A percentile compares a stretch with the other conserved stretches of the same genome.
Evolutionary conservation across 2,329 filamentous ascomycete species (phyloP).

Genomic region (Juglanconis sp.): DNA sequence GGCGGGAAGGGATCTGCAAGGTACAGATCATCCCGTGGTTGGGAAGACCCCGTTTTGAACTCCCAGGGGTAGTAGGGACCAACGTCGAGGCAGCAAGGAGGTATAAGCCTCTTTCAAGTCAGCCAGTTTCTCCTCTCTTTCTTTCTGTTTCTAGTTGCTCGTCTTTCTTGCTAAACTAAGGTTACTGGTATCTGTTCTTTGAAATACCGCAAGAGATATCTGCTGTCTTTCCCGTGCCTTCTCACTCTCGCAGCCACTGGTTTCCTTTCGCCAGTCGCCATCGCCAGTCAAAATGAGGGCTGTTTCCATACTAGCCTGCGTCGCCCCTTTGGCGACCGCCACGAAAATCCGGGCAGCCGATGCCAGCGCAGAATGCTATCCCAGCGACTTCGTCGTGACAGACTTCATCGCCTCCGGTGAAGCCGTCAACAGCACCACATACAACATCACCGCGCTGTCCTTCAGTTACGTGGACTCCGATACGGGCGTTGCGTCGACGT

Average conservation of each 20-base stretch:
- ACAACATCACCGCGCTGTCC: conserved; percentile 32
- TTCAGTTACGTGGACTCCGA: conserved; percentile 40
- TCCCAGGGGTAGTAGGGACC: conserved; percentile 4
- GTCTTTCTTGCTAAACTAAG: background rate
- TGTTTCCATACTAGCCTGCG: conserved; percentile 4
- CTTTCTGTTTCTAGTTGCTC: background rate
- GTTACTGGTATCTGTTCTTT: background rate
- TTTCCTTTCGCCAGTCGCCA: background rate
- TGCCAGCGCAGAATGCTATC: conserved; percentile 24
- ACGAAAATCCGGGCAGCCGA: background rate
- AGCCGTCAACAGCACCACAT: conserved; percentile 24
- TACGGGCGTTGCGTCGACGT: conserved; percentile 39
- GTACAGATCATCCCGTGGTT: background rate
- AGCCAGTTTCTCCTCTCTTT: background rate
- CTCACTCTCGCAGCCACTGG: background rate
- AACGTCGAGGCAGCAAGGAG: background rate
- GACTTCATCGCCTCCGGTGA: conserved; percentile 30
- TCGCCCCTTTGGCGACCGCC: conserved; percentile 14
- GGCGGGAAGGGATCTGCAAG: conserved; percentile 8
- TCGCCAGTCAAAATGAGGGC: conserved; percentile 8
- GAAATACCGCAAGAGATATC: background rate
- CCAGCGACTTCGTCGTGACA: conserved; percentile 35
- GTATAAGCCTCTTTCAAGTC: background rate
- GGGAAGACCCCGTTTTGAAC: background rate
- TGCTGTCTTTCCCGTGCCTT: background rate